Base-by-base conservation (phyloP, 768 basidiomycete species). In the Xanthoconium stramineum region DNA sequence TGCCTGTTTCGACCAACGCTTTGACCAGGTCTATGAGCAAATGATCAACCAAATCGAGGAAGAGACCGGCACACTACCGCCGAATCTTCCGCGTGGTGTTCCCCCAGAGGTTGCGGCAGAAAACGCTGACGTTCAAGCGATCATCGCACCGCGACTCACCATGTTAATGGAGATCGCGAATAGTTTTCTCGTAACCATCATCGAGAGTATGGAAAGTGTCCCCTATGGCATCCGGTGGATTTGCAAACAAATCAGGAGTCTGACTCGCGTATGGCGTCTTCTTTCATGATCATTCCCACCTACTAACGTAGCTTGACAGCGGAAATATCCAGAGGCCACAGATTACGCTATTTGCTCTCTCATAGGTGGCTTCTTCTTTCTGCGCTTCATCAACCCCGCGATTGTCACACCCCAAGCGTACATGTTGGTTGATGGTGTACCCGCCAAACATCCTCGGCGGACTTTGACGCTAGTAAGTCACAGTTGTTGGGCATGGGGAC, bases 101-200 rank as follows among this genome's bases (percentile, higher is more conserved):
- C 80, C 95, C 11, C 94, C 95, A 13, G 97, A 99, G 72, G 78
- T 88, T n/a, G 97, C 97, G 3, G 84, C 93, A 10, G 90, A 92
- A 61, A 98, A 99, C 68, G 75, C 83, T 3, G 97, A 99, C 70
- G 97, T 99, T 20, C 96, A 98, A 69, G 93, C 94, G 47, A 97
- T 99, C 75, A 98, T 99, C 65, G 91, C 93, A 8, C 97, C 97
- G 15, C 86, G 97, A 24, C 75, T 98, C 47, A 95, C 94, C 3
- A 98, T 99, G 97, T 80, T 99, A 60, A 98, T 99, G 94, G 97
- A 99, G 72, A 99, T 99, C 58, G 97, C 97, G 47, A 98, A 98
- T 67, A 92, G 89, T 66, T 98, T 99, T 77, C 78, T 99, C 56
- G 79, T 93, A 35, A 99, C 97, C 10, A 99, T 99, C 67, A 98